Evolutionary conservation across 1,284 basidiomycete genomes (phyloP).

Genomic region (Ceratobasidium papillatum): DNA sequence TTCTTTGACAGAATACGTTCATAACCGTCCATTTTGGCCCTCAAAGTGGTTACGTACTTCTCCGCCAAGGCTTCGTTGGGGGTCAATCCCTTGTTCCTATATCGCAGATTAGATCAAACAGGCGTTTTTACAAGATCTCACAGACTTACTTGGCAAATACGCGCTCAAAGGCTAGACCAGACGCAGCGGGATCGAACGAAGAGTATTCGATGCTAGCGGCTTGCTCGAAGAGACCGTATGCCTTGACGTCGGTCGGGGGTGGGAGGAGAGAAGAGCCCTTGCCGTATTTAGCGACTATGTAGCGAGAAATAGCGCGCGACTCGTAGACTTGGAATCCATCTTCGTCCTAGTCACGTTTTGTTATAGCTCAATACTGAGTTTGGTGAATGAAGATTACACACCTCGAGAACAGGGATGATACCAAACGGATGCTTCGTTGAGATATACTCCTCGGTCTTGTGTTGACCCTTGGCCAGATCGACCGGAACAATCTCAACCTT

Average conservation of each 20-base stretch:
- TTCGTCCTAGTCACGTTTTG: constrained; percentile 42
- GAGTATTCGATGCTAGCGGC: constrained; percentile 61
- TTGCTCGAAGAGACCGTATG: constrained; percentile 62
- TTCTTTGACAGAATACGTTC: constrained; percentile 62
- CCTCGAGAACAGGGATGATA: constrained; percentile 41
- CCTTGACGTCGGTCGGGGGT: constrained; percentile 53
- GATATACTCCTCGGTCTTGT: constrained; percentile 45
- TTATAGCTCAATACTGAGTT: not conserved
- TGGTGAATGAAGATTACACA: not conserved
- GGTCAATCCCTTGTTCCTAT: not conserved
- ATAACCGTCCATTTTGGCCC: constrained; percentile 59
- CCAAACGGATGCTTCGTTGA: constrained; percentile 42
- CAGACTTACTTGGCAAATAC: constrained; percentile 33
- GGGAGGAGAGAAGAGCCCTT: constrained; percentile 47
- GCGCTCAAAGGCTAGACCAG: constrained; percentile 14
- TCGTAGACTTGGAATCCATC: constrained; percentile 54
- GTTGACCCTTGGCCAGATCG: constrained; percentile 55
- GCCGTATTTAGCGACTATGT: constrained; percentile 56
- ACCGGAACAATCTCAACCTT: constrained; percentile 60
- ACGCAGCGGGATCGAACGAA: constrained; percentile 48
- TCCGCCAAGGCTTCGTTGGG: constrained; percentile 51
- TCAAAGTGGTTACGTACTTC: constrained; percentile 50
- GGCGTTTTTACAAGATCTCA: not conserved
- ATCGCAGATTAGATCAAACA: too few species aligned
- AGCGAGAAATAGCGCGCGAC: constrained; percentile 58